Percentiles rank a stretch among this genome's conserved stretches.
Conservation (phyloP, 2,329 filamentous ascomycete species). For the Lasiodiplodia sp. region DNA sequence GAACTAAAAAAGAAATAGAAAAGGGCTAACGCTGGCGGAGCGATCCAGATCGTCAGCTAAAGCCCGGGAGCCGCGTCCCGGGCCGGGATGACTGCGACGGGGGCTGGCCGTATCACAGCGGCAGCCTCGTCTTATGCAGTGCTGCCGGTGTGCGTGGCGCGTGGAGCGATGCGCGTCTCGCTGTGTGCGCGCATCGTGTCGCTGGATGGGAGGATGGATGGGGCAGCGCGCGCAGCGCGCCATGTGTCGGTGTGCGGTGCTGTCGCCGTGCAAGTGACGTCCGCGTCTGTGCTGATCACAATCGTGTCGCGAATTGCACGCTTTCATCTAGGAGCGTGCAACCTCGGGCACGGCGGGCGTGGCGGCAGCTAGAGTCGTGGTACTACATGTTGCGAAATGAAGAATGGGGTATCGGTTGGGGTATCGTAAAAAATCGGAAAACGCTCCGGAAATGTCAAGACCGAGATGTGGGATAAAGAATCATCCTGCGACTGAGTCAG, state of each 20-base stretch:
- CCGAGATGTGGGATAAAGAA: conserved; percentile 14
- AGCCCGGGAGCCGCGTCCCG: conserved; percentile 7
- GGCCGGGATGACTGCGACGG: conserved; percentile 30
- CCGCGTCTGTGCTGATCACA: conserved; percentile 20
- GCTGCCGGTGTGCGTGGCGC: conserved; percentile 31
- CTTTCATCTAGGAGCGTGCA: conserved; percentile 15
- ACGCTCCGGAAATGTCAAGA: conserved; percentile 4
- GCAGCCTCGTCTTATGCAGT: conserved; percentile 31
- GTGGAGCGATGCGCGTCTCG: conserved; percentile 25
- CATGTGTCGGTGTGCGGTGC: conserved; percentile 15
- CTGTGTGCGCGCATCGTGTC: background rate
- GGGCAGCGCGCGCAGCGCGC: conserved; percentile 1
- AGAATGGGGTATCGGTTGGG: conserved; percentile 23
- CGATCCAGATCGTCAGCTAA: conserved; percentile 25
- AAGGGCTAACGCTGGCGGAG: conserved; percentile 5
- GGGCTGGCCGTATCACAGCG: conserved; percentile 30
- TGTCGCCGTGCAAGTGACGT: conserved; percentile 25
- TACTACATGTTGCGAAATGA: conserved; percentile 21
- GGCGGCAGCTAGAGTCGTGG: conserved; percentile 3
- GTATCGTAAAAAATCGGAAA: conserved; percentile 24
- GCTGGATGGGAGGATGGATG: conserved; percentile 2
- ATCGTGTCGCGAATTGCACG: conserved; percentile 21
- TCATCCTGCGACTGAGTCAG: conserved; percentile 24
- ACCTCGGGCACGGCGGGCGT: conserved; percentile 5
- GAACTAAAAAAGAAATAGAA: conserved; percentile 21